Percentiles rank a stretch among this genome's conserved stretches.
Conservation (phyloP, 441 rosid genomes). For the Erodium texanum region DNA sequence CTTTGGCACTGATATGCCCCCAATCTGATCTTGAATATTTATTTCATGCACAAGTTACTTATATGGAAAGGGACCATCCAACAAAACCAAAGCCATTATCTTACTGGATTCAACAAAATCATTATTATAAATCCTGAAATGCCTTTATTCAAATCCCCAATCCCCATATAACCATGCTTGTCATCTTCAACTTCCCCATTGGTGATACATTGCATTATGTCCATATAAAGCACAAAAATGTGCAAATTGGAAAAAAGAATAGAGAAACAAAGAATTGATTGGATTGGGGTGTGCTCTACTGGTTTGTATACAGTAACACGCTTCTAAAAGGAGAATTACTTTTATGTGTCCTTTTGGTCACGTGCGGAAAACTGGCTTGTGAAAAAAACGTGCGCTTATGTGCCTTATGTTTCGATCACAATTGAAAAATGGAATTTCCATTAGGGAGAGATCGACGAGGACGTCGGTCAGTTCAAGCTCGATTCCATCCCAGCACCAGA, state of each 20-base stretch:
- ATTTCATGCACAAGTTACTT: neutral
- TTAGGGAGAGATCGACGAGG: no score
- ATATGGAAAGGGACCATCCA: constrained; percentile 1
- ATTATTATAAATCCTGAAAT: neutral
- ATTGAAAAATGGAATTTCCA: no score
- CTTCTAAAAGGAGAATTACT: neutral
- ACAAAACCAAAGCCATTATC: neutral
- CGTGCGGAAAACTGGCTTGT: no score
- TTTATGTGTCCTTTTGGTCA: no score
- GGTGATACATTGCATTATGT: neutral
- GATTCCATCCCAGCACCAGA: no score
- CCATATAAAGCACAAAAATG: neutral
- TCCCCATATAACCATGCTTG: neutral
- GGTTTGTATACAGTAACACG: neutral
- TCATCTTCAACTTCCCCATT: neutral
- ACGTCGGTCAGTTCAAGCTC: no score
- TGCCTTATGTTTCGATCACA: no score
- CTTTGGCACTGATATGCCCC: no score
- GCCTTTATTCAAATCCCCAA: neutral
- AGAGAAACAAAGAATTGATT: neutral
- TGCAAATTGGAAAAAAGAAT: neutral
- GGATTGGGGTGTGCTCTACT: neutral
- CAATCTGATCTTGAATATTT: no score
- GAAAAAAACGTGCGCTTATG: no score
- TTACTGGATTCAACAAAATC: neutral